phyloP scores from a whole-genome alignment of 2,329 filamentous ascomycete species.

The Macroventuria anomochaeta region DNA sequence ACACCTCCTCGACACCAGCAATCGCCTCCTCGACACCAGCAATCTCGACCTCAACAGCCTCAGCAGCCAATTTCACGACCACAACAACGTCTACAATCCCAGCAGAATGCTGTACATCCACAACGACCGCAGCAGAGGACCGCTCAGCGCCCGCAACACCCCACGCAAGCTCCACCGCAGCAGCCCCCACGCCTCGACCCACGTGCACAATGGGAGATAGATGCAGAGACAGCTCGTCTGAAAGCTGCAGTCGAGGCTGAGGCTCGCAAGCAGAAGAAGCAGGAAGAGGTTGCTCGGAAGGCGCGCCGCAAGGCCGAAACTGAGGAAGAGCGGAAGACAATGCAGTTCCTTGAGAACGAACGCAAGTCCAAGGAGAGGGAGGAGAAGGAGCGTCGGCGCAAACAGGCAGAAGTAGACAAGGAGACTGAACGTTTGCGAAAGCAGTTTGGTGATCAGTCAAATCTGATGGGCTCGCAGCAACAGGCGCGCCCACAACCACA shows the following conservation, averaged over 20 bases:
- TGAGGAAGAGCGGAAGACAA: slow-evolving; percentile 54
- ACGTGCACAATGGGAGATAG: slow-evolving; percentile 60
- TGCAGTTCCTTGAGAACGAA: slow-evolving; percentile 44
- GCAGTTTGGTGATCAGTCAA: slow-evolving; percentile 64
- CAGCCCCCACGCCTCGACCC: slow-evolving; percentile 51
- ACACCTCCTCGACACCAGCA: background rate
- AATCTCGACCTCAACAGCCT: slow-evolving; percentile 7
- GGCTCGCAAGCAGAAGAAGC: slow-evolving; percentile 56
- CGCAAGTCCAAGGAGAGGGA: slow-evolving; percentile 68
- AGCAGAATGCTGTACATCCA: slow-evolving; percentile 6
- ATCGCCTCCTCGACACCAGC: slow-evolving; percentile 1
- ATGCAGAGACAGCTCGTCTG: slow-evolving; percentile 57
- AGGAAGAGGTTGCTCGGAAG: slow-evolving; percentile 52
- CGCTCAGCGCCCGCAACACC: slow-evolving; percentile 38
- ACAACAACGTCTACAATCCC: slow-evolving; percentile 13
- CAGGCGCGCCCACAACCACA: slow-evolving; percentile 25
- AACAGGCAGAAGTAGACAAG: slow-evolving; percentile 64
- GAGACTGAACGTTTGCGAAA: slow-evolving; percentile 78
- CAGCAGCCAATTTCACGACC: slow-evolving; percentile 5
- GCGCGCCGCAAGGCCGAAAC: slow-evolving; percentile 66
- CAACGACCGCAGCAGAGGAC: slow-evolving; percentile 42
- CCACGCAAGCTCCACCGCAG: slow-evolving; percentile 31
- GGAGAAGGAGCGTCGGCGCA: slow-evolving; percentile 65
- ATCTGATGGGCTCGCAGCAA: slow-evolving; percentile 28
- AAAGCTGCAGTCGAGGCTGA: slow-evolving; percentile 54